Evolutionary conservation across 2,329 filamentous ascomycete species (phyloP).

Genomic region (Alternaria tenuissima): DNA sequence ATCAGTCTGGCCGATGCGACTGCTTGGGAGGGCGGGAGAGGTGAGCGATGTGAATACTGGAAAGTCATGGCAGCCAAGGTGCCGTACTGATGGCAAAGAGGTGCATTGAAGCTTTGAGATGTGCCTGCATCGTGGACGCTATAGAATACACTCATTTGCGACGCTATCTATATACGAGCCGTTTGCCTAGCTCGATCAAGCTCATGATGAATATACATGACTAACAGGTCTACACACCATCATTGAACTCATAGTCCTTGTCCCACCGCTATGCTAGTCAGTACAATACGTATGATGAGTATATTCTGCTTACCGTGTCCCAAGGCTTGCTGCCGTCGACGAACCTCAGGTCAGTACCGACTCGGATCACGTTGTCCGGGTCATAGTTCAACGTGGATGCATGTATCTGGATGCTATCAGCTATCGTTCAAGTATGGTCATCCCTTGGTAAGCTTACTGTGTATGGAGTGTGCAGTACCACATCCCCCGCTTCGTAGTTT

Average conservation of each 20-base stretch:
- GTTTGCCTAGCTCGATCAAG: neutral
- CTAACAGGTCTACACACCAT: conserved; percentile 28
- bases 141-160: neutral
- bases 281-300: neutral
- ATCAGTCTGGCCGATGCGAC: conserved; percentile 38
- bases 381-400: conserved; percentile 66
- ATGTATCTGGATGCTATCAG: conserved; percentile 58
- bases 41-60: conserved; percentile 45
- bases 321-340: conserved; percentile 61
- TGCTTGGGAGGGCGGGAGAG: conserved; percentile 44
- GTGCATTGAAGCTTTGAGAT: neutral
- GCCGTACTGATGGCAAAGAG: conserved; percentile 27
- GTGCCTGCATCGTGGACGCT: neutral
- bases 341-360: conserved; percentile 66
- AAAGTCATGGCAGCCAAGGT: conserved; percentile 32
- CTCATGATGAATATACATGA: neutral
- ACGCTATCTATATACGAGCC: neutral
- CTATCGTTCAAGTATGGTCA: too few relatives aligned
- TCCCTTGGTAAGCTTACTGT: conserved; percentile 21
- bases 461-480: conserved; percentile 51
- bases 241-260: conserved; percentile 42
- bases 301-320: conserved; percentile 53
- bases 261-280: conserved; percentile 40
- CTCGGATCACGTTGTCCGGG: conserved; percentile 60
- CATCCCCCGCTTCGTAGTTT: conserved; percentile 63